Evolutionary conservation across 345 rosid species (phyloP).

Genomic region (Carallia brachiata): DNA sequence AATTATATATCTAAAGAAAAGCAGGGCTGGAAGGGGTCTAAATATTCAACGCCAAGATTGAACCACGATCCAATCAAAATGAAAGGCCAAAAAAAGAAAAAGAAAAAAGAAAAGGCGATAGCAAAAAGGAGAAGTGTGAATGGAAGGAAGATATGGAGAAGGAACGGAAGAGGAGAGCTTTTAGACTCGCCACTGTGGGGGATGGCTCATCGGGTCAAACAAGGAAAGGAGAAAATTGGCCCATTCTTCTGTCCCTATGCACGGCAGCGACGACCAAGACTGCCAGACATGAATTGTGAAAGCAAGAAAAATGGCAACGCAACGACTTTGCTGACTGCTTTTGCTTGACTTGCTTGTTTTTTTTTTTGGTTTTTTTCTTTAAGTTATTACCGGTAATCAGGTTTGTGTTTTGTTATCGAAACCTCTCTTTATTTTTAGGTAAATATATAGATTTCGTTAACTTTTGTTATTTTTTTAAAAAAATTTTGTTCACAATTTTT

Average conservation of each 20-base stretch:
- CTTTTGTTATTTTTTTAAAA: too few species aligned
- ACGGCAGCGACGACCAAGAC: not conserved
- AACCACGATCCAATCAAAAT: not conserved
- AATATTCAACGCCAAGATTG: not conserved
- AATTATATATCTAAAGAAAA: not conserved
- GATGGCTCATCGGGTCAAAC: not conserved
- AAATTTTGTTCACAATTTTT: too few species aligned
- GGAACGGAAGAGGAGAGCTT: not conserved
- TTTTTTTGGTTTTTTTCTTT: too few species aligned
- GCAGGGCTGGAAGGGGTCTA: not conserved
- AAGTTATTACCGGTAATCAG: too few species aligned
- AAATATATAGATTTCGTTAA: too few species aligned
- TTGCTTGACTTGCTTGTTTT: too few species aligned
- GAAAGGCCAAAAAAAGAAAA: not conserved
- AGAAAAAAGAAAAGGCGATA: too few species aligned
- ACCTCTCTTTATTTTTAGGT: too few species aligned
- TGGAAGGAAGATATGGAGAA: not conserved
- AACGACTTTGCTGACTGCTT: too few species aligned
- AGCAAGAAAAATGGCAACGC: too few species aligned
- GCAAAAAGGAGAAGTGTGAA: too few species aligned
- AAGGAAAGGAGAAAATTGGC: not conserved
- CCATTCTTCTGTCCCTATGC: not conserved
- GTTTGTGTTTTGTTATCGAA: too few species aligned
- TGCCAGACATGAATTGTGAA: not conserved
- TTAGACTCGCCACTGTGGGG: not conserved